A percentile compares a stretch with the other conserved stretches of the same genome.
These are phyloP conservation scores for Plasmodium gaboni DNA, from an alignment of 169 alveolate species.

Conservation along the genomic window DNA sequence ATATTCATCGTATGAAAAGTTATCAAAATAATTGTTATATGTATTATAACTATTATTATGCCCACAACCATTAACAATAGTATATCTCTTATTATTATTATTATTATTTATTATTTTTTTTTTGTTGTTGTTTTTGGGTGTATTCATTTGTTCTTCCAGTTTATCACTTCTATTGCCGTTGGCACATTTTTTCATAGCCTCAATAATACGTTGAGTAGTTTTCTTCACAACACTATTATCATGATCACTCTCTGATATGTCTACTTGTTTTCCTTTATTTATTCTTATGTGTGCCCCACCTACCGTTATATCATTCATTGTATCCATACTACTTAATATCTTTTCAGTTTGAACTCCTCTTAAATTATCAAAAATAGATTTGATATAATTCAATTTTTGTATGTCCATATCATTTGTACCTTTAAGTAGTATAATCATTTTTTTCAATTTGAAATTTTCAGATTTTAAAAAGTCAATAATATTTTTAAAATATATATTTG, in stretches of 20 bases:
- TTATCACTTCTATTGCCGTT: too few species aligned
- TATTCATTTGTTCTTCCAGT: too few species aligned
- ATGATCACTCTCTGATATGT: background rate
- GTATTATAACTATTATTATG: too few species aligned
- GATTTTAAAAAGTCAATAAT: conserved; percentile 77
- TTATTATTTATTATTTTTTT: too few species aligned
- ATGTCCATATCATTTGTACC: conserved; percentile 58
- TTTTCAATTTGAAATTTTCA: conserved; percentile 74
- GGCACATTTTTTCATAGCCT: conserved; percentile 51
- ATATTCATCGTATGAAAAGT: too few species aligned
- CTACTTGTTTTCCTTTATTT: too few species aligned
- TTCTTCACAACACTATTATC: background rate
- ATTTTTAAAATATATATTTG: conserved; percentile 76
- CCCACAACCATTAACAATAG: too few species aligned
- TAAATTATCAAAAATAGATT: conserved; percentile 30
- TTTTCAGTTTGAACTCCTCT: conserved; percentile 53
- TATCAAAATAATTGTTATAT: too few species aligned
- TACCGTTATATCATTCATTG: background rate
- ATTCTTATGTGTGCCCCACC: too few species aligned
- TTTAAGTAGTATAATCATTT: conserved; percentile 64
- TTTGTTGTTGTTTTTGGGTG: too few species aligned
- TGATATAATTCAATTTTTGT: conserved; percentile 44
- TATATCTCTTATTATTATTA: too few species aligned
- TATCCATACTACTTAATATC: conserved; percentile 7
- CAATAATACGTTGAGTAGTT: conserved; percentile 22